These are phyloP conservation scores for Hanseniaspora valbyensis DNA, from an alignment of 805 yeast species.

Conservation along the genomic window DNA sequence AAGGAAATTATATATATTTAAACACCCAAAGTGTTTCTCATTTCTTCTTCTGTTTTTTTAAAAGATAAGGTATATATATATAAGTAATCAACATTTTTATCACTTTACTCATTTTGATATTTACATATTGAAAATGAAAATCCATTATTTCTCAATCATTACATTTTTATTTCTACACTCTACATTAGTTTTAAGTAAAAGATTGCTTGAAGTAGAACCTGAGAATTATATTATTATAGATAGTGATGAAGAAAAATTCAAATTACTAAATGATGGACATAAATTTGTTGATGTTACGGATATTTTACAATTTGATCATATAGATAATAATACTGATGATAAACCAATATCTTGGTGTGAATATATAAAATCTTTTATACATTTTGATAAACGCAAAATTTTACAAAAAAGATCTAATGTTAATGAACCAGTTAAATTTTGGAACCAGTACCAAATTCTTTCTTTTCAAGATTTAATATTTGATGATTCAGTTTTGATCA, in stretches of 20 bases:
- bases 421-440: not conserved
- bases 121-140: not conserved
- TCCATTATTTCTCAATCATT: too few species aligned
- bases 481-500: slow-evolving; percentile 11
- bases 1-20: too few species aligned
- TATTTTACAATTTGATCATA: not conserved
- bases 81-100: too few species aligned
- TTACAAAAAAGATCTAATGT: not conserved
- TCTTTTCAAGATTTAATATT: slow-evolving; percentile 13
- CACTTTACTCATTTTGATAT: too few species aligned
- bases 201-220: slow-evolving; percentile 2
- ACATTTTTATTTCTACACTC: too few species aligned
- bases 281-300: slow-evolving; percentile 1
- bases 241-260: slow-evolving; percentile 2
- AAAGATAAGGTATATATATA: too few species aligned
- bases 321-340: not conserved
- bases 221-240: not conserved
- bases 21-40: too few species aligned
- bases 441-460: slow-evolving; percentile 7
- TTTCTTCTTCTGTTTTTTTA: too few species aligned
- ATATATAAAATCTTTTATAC: too few species aligned
- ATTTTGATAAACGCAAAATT: not conserved
- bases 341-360: not conserved
- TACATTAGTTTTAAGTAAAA: not conserved
- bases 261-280: not conserved